Base-by-base conservation (phyloP, 257 asterid species). In the Solanum pinnatisectum region DNA sequence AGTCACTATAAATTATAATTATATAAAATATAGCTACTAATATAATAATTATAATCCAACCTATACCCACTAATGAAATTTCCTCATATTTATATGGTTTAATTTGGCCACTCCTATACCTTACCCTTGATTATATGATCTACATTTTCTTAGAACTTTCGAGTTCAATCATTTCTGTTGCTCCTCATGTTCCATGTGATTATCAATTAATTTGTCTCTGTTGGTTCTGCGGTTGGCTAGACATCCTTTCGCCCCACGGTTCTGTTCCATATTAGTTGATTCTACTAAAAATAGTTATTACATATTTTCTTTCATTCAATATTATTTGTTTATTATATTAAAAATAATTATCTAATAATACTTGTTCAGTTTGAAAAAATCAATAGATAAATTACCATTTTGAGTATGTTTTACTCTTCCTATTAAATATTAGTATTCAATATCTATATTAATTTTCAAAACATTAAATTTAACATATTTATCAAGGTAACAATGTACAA, bases 301-400 rank as follows among this genome's bases (percentile, higher is more conserved):
- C 0, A 16, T 52, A 52, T 0, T 0, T 52, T 16, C 1, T 1
- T 52, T 52, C 3, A 9, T 52, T 2, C 9, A 52, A 52, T 16
- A 16, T 52, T 49, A 52, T 0, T 15, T 16, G 22, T 15, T 15
- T 3, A 6, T 52, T 52, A 6, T 52, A 52, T 0, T 52, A 2
- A 52, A 52, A 52, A 6, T 18, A 18, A 0, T 52, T 52, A 52
- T 52, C 0, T 0, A 52, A 6, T 0, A 16, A 18, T 18, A 52
- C 6, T 6, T 49, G 18, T 5, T 14, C 2, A 2, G 0, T 49
- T 16, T 16, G 0, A 15, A 49, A 49, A 49, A 49, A 49, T 1
- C 0, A 5, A 49, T 0, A 15, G 0, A 15, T 49, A 5, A 49
- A 49, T 49, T 15, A 2, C 0, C 1, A 16, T 52, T 16, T 52